Conservation (phyloP, 169 alveolate genomes). For the Plasmodium relictum region DNA sequence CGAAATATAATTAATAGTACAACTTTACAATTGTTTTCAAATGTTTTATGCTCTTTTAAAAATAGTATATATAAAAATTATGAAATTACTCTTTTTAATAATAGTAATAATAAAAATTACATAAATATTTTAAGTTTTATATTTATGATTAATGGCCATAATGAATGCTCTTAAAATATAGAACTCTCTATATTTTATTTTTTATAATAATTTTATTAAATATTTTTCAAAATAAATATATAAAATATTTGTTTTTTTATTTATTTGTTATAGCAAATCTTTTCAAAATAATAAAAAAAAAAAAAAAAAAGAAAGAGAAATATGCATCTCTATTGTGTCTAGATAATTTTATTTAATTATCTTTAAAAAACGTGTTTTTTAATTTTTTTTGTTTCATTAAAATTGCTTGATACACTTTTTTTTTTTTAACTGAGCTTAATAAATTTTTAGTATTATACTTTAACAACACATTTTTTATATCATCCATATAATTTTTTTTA, state of each 20-base stretch:
- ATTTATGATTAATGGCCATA: constrained; percentile 2
- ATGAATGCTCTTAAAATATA: not conserved
- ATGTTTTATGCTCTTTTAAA: constrained; percentile 13
- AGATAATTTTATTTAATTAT: too few species aligned
- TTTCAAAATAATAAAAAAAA: too few species aligned
- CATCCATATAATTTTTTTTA: not conserved
- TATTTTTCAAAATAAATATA: not conserved
- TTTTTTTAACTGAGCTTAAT: too few species aligned
- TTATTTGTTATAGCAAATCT: too few species aligned
- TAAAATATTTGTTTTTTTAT: too few species aligned
- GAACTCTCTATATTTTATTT: not conserved
- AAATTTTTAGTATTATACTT: too few species aligned
- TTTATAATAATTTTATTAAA: not conserved
- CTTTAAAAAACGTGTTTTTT: too few species aligned
- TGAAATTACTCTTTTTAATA: constrained; percentile 13
- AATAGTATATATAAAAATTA: constrained; percentile 19
- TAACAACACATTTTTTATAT: not conserved
- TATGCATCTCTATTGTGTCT: too few species aligned
- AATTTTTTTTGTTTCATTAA: too few species aligned
- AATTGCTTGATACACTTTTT: too few species aligned
- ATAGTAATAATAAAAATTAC: constrained; percentile 7
- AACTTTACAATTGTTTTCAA: not conserved
- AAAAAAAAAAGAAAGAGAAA: too few species aligned
- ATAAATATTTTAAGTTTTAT: constrained; percentile 17
- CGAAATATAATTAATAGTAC: not conserved